Evolutionary conservation across 176 grass and related monocot species (phyloP), one percentile per base, ranked within the genome.

Genomic region (Canna indica): DNA sequence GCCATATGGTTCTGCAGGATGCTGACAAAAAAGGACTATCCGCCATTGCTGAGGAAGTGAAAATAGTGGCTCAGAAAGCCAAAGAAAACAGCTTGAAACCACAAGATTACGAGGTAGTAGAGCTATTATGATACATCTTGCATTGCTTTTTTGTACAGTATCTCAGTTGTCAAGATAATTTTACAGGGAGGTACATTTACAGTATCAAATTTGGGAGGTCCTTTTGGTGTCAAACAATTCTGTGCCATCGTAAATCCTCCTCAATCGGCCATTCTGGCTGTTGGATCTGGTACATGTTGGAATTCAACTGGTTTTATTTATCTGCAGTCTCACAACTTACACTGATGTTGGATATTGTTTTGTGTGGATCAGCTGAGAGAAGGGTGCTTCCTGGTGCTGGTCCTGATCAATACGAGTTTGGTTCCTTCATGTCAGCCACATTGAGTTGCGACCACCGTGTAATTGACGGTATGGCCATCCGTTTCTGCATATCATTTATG

Each of bases 391-490:
- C 94, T 7, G 86, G 89, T 74, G 46, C 59, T 0, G 73, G 59
- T 34, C 80, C 83, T 35, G 81, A 84, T 20, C 84, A 99, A 78
- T 99, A 85, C 53, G 94, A 99, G 47, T 87, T 93, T 44, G 94
- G 89, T 81, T 93, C 86, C 71, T 90, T 93, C 86, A 90, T 99
- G 84, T 87, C 86, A 28, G 84, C 84, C 22, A 99, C 94, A 31
- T 76, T 99, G 78, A 99, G 94, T 77, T 99, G 94, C 22, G 94
- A 99, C 53, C 94, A 99, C 69, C 83, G 89, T 52, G 94, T 99
- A 66, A 99, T 99, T 73, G 94, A 99, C 78, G 94, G 94, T 99
- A 83, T 10, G 36, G 17, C 1, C 16, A 78, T 28, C 22, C 69
- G n/a, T 18, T 35, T 41, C 27, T 57, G 28, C 38, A 68, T 63